These are phyloP conservation scores for Colletotrichum limetticola DNA, from an alignment of 2,329 filamentous ascomycete species.

Conservation along the genomic window DNA sequence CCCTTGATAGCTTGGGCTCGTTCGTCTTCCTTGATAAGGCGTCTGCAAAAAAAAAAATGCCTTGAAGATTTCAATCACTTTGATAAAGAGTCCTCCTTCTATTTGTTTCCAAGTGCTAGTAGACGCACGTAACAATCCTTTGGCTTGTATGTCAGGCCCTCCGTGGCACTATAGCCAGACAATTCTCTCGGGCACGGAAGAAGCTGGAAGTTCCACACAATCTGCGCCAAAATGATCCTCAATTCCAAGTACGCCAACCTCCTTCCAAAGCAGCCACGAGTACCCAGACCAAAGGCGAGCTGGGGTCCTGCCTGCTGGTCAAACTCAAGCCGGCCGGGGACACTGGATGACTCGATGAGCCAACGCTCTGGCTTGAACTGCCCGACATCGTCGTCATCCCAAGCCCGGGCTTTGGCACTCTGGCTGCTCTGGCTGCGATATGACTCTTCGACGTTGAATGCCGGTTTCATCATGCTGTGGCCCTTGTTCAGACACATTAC, in stretches of 20 bases:
- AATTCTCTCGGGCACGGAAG: slow-evolving; percentile 40
- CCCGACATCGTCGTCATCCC: slow-evolving; percentile 44
- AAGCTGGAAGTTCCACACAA: slow-evolving; percentile 52
- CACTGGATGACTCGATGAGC: slow-evolving; percentile 40
- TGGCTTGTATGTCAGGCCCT: slow-evolving; percentile 33
- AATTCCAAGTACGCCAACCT: slow-evolving; percentile 49
- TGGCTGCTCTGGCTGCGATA: slow-evolving; percentile 40
- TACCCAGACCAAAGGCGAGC: slow-evolving; percentile 49
- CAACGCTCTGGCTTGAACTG: slow-evolving; percentile 51
- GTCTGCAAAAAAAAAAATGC: too few relatives aligned
- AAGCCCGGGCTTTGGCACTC: slow-evolving; percentile 40
- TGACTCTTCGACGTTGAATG: slow-evolving; percentile 41
- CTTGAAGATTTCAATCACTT: too few relatives aligned
- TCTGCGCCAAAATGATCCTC: slow-evolving; percentile 46
- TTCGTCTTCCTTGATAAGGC: too few relatives aligned
- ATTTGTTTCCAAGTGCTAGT: not conserved
- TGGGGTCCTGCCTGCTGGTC: slow-evolving; percentile 47
- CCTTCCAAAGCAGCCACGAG: slow-evolving; percentile 51
- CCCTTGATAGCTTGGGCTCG: too few relatives aligned
- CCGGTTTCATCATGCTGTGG: slow-evolving; percentile 42
- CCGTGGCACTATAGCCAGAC: slow-evolving; percentile 28
- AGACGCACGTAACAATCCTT: slow-evolving; percentile 32
- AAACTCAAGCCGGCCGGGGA: slow-evolving; percentile 38
- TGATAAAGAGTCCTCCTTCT: too few relatives aligned
- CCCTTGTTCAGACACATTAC: slow-evolving; percentile 43